Conservation (phyloP, 2,329 filamentous ascomycete species). For the Cyphellophora attinorum region DNA sequence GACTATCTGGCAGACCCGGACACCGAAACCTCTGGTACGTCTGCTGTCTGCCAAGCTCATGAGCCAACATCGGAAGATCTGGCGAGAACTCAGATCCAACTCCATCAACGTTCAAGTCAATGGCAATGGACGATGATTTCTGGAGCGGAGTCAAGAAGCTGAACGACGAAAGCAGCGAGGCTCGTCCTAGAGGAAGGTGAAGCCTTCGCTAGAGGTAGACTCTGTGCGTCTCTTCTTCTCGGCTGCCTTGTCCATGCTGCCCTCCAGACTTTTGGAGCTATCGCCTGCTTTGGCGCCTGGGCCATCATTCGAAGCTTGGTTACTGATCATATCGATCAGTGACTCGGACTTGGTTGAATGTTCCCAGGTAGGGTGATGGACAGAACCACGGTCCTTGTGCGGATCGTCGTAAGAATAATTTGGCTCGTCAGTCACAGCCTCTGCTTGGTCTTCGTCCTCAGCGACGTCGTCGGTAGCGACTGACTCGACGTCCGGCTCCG, state of each 20-base stretch:
- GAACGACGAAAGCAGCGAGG: too few species aligned
- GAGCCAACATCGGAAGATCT: too few species aligned
- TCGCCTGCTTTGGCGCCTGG: background rate
- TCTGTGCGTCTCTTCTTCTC: background rate
- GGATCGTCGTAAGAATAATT: background rate
- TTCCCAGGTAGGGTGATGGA: constrained; percentile 15
- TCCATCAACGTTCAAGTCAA: too few species aligned
- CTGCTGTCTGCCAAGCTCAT: too few species aligned
- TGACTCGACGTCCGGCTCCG: background rate
- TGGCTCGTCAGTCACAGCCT: background rate
- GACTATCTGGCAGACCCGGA: too few species aligned
- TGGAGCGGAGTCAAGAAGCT: too few species aligned
- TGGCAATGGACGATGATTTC: too few species aligned
- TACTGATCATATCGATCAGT: constrained; percentile 15
- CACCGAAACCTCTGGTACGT: too few species aligned
- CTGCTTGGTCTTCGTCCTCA: background rate
- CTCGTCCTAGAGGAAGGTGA: background rate
- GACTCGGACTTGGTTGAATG: constrained; percentile 10
- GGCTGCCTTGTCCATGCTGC: background rate
- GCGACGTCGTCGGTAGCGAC: background rate
- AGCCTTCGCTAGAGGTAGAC: background rate
- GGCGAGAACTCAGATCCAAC: too few species aligned
- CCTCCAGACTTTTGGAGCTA: background rate
- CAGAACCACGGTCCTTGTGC: background rate
- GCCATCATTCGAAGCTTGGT: constrained; percentile 7